These are phyloP conservation scores for Typha latifolia DNA, from an alignment of 176 grass and related monocot species.

Conservation along the genomic window DNA sequence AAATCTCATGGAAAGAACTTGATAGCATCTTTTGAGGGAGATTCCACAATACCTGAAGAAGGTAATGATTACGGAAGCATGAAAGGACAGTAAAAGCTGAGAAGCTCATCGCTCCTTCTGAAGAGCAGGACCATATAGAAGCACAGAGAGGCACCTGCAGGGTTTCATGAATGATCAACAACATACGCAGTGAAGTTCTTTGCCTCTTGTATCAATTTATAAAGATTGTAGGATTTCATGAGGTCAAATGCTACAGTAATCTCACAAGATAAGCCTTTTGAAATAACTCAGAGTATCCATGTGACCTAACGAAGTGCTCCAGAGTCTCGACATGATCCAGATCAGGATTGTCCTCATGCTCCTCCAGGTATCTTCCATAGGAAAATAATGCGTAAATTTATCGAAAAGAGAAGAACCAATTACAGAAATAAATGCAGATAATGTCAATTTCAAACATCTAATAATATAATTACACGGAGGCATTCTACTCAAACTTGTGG, in stretches of 20 bases:
- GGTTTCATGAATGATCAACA: background rate
- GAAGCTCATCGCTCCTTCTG: slow-evolving; percentile 56
- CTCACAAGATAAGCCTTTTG: slow-evolving; percentile 68
- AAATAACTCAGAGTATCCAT: slow-evolving; percentile 70
- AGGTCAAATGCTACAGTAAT: background rate
- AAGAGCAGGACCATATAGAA: slow-evolving; percentile 79
- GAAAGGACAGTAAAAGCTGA: slow-evolving; percentile 88
- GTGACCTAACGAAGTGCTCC: slow-evolving; percentile 57
- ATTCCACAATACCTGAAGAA: slow-evolving; percentile 53
- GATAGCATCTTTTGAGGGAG: too few species aligned
- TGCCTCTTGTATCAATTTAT: too few species aligned
- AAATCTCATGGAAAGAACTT: too few species aligned
- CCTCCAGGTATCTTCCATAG: slow-evolving; percentile 51
- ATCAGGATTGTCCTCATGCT: slow-evolving; percentile 61
- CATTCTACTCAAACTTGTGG: too few species aligned
- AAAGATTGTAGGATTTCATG: background rate
- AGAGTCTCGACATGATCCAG: slow-evolving; percentile 60
- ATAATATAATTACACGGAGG: too few species aligned
- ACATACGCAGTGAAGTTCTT: background rate
- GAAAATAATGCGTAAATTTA: background rate
- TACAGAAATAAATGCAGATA: background rate
- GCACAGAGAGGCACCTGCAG: slow-evolving; percentile 73
- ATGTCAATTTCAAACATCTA: too few species aligned
- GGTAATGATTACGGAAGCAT: slow-evolving; percentile 76
- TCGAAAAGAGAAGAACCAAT: background rate